Evolutionary conservation across 2,329 filamentous ascomycete species (phyloP).

Genomic region (Colletotrichum cordylinicola): DNA sequence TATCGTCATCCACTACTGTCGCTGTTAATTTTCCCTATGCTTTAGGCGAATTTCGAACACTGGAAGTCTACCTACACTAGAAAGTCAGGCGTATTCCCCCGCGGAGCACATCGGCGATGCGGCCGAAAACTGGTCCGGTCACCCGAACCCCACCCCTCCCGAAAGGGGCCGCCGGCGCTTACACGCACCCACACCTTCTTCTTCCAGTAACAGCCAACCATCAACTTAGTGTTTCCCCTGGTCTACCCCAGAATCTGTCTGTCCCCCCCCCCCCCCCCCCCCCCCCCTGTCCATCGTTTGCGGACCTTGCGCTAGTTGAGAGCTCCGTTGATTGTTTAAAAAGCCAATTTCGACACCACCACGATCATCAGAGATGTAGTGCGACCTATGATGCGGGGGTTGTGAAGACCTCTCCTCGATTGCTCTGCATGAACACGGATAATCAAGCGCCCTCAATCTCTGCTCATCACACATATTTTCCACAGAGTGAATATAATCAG

Average conservation of each 20-base stretch:
- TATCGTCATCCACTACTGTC: background rate
- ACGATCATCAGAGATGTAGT: background rate
- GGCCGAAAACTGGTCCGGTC: background rate
- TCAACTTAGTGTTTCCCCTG: background rate
- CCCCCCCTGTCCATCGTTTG: background rate
- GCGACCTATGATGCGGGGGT: background rate
- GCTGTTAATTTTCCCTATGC: accelerated
- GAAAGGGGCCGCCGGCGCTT: background rate
- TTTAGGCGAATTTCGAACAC: background rate
- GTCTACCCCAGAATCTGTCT: background rate
- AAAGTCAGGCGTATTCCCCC: background rate
- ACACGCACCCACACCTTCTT: background rate
- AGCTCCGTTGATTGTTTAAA: background rate
- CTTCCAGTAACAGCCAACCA: background rate
- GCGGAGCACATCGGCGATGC: background rate
- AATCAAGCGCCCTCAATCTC: background rate
- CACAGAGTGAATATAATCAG: background rate
- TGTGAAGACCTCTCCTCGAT: background rate
- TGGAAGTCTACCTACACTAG: background rate
- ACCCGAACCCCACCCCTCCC: background rate
- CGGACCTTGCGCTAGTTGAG: background rate
- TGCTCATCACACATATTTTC: background rate
- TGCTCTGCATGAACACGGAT: background rate
- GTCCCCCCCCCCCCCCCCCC: background rate
- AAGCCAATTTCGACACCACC: background rate